Evolutionary conservation across 805 yeast species (phyloP).

Genomic region (Zygoascus tannicola): DNA sequence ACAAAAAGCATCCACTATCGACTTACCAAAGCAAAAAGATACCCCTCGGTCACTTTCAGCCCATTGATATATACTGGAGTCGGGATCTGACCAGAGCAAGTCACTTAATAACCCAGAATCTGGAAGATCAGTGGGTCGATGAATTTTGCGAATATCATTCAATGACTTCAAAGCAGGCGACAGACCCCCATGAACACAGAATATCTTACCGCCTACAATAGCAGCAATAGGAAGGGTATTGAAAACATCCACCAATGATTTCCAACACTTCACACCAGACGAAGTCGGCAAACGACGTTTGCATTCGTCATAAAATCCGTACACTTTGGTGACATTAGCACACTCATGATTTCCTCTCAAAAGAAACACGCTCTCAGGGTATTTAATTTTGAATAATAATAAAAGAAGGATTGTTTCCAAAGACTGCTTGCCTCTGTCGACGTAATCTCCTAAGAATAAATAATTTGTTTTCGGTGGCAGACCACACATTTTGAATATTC

Average conservation of each 20-base stretch:
- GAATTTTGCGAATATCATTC: constrained; percentile 61
- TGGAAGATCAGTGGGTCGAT: constrained; percentile 72
- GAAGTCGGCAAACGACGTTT: constrained; percentile 47
- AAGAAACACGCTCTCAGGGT: constrained; percentile 85
- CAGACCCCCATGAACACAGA: constrained; percentile 75
- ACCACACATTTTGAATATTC: constrained; percentile 86
- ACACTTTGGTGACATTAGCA: constrained; percentile 88
- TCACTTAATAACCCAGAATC: constrained; percentile 65
- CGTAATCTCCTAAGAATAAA: constrained; percentile 87
- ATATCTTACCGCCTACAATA: constrained; percentile 82
- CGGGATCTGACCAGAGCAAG: constrained; percentile 72
- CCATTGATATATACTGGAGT: constrained; percentile 66
- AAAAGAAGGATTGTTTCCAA: constrained; percentile 77
- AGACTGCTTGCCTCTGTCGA: constrained; percentile 91
- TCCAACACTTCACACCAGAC: constrained; percentile 82
- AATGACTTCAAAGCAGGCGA: constrained; percentile 60
- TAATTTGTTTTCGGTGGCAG: constrained; percentile 88
- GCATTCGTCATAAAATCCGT: constrained; percentile 95
- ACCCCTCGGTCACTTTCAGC: constrained; percentile 76
- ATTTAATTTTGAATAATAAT: constrained; percentile 82
- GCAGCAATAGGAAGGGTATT: constrained; percentile 91
- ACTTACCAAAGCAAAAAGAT: constrained; percentile 61
- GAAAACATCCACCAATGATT: constrained; percentile 79
- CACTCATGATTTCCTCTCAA: constrained; percentile 93
- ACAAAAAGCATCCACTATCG: constrained; percentile 61